Evolutionary conservation across 257 asterid species (phyloP), one percentile per base, ranked within the genome.

Genomic region (Paulownia fortunei): DNA sequence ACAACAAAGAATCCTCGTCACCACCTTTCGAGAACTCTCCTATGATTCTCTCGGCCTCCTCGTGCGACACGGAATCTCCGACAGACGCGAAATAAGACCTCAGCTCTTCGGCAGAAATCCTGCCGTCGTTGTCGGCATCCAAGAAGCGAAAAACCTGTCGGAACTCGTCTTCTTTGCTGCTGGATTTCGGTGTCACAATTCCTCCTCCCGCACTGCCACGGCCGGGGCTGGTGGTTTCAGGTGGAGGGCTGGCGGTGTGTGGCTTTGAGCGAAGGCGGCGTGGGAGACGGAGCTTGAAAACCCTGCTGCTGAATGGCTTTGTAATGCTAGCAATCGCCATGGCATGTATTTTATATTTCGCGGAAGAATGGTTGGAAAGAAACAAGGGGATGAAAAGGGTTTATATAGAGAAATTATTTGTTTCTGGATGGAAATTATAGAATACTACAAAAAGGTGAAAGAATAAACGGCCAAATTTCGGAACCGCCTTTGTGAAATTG

Each of bases 61-160:
- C 88, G 0, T 16, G 65, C 21, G 87, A 68, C 71, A 87, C 18
- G 19, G 85, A 15, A 0, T 89, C 93, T 2, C 89, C 93, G 1
- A 87, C 58, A 0, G 88, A 80, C 4, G 58, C 26, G 76, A 89
- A 89, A 65, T 85, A 85, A 6, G 79, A 62, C 46, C 71, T 62
- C 11, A 89, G 82, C 77, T 87, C 93, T 0, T 77, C 85, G 1
- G 60, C 86, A 0, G 89, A 85, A 0, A 89, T 85, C 70, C 37
- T 82, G 16, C 89, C 91, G 75, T 89, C 93, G 21, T 71, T 67
- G 84, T 87, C 69, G 26, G 67, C 49, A 59, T 89, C 91, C 3
- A 89, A 67, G 63, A 76, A 83, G 13, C 73, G 62, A 27, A 89
- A 86, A 44, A 89, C 91, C 72, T 66, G 82, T 16, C 74, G 72